A percentile compares a stretch with the other conserved stretches of the same genome.
These are phyloP conservation scores for Penicillium occitanis DNA, from an alignment of 2,329 filamentous ascomycete genomes.

Conservation along the genomic window DNA sequence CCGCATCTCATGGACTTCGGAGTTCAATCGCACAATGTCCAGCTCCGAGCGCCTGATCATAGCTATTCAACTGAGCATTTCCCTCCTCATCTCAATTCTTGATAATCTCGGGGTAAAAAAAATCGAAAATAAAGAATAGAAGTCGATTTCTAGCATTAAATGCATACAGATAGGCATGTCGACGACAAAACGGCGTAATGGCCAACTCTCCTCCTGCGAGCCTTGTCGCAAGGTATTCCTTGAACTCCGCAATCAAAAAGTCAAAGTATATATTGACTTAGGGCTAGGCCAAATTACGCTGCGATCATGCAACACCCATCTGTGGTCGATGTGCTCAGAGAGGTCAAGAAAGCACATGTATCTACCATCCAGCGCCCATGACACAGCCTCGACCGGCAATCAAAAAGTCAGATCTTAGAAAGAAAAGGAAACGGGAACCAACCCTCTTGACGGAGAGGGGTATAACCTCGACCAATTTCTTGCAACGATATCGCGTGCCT, in stretches of 20 bases:
- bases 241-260: neutral
- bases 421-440: slow-evolving; percentile 17
- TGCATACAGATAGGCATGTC: neutral
- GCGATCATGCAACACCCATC: slow-evolving; percentile 26
- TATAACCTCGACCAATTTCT: slow-evolving; percentile 12
- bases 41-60: neutral
- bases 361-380: slow-evolving; percentile 25
- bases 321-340: slow-evolving; percentile 25
- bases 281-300: slow-evolving; percentile 27
- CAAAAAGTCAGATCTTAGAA: neutral
- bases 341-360: slow-evolving; percentile 19
- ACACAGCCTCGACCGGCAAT: slow-evolving; percentile 15
- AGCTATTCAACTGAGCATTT: neutral
- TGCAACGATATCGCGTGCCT: slow-evolving; percentile 17
- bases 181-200: slow-evolving; percentile 19
- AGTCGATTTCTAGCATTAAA: neutral
- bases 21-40: neutral
- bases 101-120: neutral
- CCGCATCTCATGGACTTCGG: neutral
- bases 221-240: slow-evolving; percentile 25
- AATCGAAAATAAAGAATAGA: neutral
- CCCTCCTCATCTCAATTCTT: neutral
- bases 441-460: slow-evolving; percentile 13
- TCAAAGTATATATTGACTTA: neutral
- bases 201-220: slow-evolving; percentile 27